These are phyloP conservation scores for Cucurbita argyrosperma DNA, from an alignment of 306 rosid genomes.

Conservation along the genomic window DNA sequence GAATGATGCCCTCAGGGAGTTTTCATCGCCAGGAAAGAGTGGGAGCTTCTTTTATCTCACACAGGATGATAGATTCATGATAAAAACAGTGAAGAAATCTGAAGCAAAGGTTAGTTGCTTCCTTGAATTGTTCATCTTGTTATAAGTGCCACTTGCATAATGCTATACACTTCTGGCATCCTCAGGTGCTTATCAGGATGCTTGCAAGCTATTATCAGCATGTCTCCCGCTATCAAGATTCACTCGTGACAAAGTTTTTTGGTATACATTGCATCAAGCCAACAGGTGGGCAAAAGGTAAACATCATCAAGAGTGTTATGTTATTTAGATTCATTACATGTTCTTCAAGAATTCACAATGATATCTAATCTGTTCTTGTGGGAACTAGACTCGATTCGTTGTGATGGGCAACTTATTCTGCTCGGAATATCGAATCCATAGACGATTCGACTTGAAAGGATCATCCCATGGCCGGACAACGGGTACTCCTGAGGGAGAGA, in stretches of 20 bases:
- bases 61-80: slow-evolving; percentile 90
- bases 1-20: slow-evolving; percentile 81
- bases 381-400: slow-evolving; percentile 68
- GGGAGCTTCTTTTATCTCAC: slow-evolving; percentile 90
- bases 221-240: slow-evolving; percentile 46
- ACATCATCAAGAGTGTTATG: not conserved
- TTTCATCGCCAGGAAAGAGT: slow-evolving; percentile 94
- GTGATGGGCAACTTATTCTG: slow-evolving; percentile 98
- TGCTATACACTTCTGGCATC: not conserved
- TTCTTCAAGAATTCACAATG: not conserved
- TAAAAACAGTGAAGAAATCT: slow-evolving; percentile 85
- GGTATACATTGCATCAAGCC: slow-evolving; percentile 97
- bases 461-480: slow-evolving; percentile 94
- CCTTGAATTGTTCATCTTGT: not conserved
- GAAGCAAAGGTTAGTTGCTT: slow-evolving; percentile 75
- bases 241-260: slow-evolving; percentile 79
- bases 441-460: slow-evolving; percentile 87
- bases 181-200: slow-evolving; percentile 89
- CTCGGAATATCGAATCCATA: slow-evolving; percentile 83
- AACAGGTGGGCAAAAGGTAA: slow-evolving; percentile 83
- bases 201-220: slow-evolving; percentile 69
- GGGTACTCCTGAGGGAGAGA: slow-evolving; percentile 58
- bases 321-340: not conserved
- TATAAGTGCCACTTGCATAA: no score
- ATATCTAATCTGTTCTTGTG: slow-evolving; percentile 3